Percentiles rank a stretch among this genome's conserved stretches.
These are phyloP conservation scores for Phytopythium oedochilum DNA, from an alignment of 352 stramenopile genomes.

Conservation along the genomic window DNA sequence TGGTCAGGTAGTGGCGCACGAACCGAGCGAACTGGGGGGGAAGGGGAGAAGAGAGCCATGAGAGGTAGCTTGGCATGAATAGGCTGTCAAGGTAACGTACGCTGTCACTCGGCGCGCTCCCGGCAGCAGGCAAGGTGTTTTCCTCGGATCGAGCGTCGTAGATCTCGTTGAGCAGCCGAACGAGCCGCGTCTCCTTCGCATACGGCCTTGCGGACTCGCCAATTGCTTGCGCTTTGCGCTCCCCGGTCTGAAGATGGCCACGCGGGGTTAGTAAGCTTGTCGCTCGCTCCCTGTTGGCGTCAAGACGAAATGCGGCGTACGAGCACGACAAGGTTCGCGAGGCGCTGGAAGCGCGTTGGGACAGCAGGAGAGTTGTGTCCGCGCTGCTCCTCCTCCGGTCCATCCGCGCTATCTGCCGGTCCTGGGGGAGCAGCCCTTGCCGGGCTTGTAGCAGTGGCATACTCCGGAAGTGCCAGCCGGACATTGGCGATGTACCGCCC, in stretches of 20 bases:
- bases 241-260: not conserved
- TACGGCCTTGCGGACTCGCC: constrained; percentile 9
- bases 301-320: constrained; percentile 9
- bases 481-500: constrained; percentile 55
- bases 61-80: too few species aligned
- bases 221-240: not conserved
- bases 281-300: too few species aligned
- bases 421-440: not conserved
- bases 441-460: not conserved
- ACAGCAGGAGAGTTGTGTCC: not conserved
- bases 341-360: constrained; percentile 13
- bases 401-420: not conserved
- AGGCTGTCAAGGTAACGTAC: constrained; percentile 8
- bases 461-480: constrained; percentile 18
- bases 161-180: constrained; percentile 62
- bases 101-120: constrained; percentile 10
- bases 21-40: constrained; percentile 32
- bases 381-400: not conserved
- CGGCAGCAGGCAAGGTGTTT: not conserved
- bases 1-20: constrained; percentile 57
- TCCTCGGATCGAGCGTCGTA: constrained; percentile 56
- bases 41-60: not conserved
- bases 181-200: constrained; percentile 41
- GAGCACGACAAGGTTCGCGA: constrained; percentile 31
- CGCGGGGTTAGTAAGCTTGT: too few species aligned